Evolutionary conservation across 441 rosid genomes (phyloP), one percentile per base, ranked within the genome.

Genomic region (Pelargonium cotyledonis): DNA sequence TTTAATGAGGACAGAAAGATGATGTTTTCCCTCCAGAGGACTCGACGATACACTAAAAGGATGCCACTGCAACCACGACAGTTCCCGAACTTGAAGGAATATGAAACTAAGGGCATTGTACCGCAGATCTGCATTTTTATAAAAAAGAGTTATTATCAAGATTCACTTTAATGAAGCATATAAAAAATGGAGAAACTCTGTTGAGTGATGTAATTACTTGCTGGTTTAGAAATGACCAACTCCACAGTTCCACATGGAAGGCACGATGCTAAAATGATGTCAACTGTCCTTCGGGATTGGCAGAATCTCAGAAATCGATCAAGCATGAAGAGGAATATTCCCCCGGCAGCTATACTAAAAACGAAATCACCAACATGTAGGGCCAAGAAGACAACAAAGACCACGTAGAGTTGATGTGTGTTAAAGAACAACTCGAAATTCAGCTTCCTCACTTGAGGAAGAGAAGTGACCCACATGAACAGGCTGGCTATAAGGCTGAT

Each of bases 81-180:
- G 66, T 75, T 86, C 92, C 72, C 87, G 84, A 57, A 88, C 78
- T 86, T 89, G 96, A 72, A 91, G 85, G 83, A 91, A 91, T 57
- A 91, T 68, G 65, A 92, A 92, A 70, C 96, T 90, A 53, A 92
- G 87, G 14, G 98, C 89, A 71, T 88, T 92, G 79, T 92, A 92
- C n/a, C 77, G 70, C 75, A 92, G 76, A 83, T 76, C 96, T 92
- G 65, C 61, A 69, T 31, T 35, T 41, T 43, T n/a, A n/a, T n/a
- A n/a, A n/a, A 5, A 65, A 66, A 65, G 35, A 9, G 43, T 19
- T 41, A 74, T 70, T 31, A 12, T 31, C 68, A 7, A 76, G 18
- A 67, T 1, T 43, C 49, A 15, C n/a, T 3, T 16, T 73, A 46
- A 73, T n/a, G 40, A 9, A 26, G 66, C 62, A 49, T 31, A 57